Evolutionary conservation across 805 yeast species (phyloP), one percentile per base, ranked within the genome.

Genomic region (Yarrowia hollandica): DNA sequence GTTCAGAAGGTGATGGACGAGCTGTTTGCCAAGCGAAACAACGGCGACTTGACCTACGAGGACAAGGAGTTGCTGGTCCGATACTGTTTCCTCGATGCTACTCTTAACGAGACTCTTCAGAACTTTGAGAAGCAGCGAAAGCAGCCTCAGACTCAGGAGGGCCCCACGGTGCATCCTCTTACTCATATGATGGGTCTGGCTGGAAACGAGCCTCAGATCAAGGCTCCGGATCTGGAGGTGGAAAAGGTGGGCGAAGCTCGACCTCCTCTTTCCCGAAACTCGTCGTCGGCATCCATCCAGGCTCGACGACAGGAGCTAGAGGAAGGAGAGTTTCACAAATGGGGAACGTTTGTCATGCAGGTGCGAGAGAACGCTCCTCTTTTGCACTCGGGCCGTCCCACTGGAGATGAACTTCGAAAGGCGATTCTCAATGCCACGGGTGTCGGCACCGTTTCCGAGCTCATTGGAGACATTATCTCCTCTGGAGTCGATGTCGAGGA

Each of bases 321-420:
- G 69, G 97, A 90, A 75, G 97, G 97, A 66, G 96, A 88, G 67
- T 79, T 90, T 63, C 96, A 88, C 71, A 83, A 86, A 72, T 83
- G 90, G 84, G 96, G 96, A 16, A 82, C 83, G 67, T 88, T 82
- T 66, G 84, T 89, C 64, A 87, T 84, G 68, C 88, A 83, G 67
- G 82, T 85, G 62, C 66, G 42, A 28, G 35, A 50, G 10, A 50
- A 35, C 19, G 48, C 28, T 23, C 25, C 44, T 18, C 22, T 33
- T 21, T 16, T 52, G 12, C 22, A 37, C 30, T 12, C 38, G n/a
- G 50, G 71, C 62, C 67, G 75, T 19, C 79, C 80, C 10, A 71
- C 80, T 3, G 82, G 82, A 65, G 73, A 76, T 5, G 80, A 78
- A 61, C 63, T 79, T 18, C 71, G 82, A 58, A 76, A 76, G 30